Conservation (phyloP, 1,284 basidiomycete genomes). For the Irpex rosettiformis region DNA sequence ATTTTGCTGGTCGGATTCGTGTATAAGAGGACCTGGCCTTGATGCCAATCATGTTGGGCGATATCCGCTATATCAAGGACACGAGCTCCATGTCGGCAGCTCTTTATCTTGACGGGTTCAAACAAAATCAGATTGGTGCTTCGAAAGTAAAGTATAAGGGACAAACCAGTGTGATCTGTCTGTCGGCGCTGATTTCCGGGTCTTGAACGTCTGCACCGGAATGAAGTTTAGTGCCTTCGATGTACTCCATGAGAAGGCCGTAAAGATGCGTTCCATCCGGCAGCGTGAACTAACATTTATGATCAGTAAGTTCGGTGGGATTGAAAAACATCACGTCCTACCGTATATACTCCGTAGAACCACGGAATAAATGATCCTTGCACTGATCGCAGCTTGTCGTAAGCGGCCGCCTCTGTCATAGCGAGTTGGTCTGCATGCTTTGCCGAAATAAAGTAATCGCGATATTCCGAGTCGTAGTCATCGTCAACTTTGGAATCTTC, state of each 20-base stretch:
- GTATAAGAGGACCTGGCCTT: slow-evolving; percentile 1
- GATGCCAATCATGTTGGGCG: slow-evolving; percentile 5
- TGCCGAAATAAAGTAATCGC: not conserved
- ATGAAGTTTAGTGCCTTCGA: not conserved
- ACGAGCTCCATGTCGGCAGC: slow-evolving; percentile 6
- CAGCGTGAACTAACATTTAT: slow-evolving; percentile 2
- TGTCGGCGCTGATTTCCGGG: not conserved
- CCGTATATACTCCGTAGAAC: slow-evolving; percentile 8
- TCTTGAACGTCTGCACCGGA: not conserved
- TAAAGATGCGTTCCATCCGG: not conserved
- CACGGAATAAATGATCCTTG: slow-evolving; percentile 8
- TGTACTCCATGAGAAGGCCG: slow-evolving; percentile 5
- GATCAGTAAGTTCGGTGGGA: not conserved
- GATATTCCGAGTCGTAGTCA: too few species aligned
- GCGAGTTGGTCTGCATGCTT: not conserved
- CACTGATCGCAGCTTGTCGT: slow-evolving; percentile 4
- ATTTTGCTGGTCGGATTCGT: slow-evolving; percentile 4
- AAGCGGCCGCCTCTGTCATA: slow-evolving; percentile 2
- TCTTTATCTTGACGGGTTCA: slow-evolving; percentile 5
- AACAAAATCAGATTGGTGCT: not conserved
- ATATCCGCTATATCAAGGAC: slow-evolving; percentile 6
- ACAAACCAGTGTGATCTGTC: not conserved
- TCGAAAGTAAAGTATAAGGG: not conserved
- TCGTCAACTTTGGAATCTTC: too few species aligned
- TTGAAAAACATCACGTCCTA: not conserved